phyloP scores from a whole-genome alignment of 2,329 filamentous ascomycete species.

The Epichloe aotearoae region DNA sequence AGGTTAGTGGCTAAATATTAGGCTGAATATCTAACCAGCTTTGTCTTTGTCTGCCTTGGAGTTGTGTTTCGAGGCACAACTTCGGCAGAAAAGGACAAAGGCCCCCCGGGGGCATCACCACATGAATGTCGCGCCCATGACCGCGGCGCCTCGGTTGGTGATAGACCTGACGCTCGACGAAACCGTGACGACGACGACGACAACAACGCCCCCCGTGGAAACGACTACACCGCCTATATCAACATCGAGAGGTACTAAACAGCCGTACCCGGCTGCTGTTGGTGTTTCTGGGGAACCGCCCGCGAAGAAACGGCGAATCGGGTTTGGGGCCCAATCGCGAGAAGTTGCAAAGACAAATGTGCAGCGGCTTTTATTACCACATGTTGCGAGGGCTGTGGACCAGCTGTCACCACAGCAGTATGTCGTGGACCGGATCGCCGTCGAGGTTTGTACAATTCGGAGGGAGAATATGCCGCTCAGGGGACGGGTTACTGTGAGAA shows the following conservation, averaged over 20 bases:
- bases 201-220: background rate
- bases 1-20: background rate
- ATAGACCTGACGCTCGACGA: slow-evolving; percentile 15
- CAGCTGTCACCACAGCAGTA: slow-evolving; percentile 10
- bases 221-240: background rate
- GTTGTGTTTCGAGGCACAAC: slow-evolving; percentile 1
- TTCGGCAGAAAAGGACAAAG: background rate
- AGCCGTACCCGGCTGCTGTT: background rate
- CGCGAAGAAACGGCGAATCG: slow-evolving; percentile 19
- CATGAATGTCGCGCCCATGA: slow-evolving; percentile 17
- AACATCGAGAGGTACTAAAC: background rate
- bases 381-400: slow-evolving; percentile 15
- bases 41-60: background rate
- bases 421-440: slow-evolving; percentile 17
- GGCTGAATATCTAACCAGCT: background rate
- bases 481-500: background rate
- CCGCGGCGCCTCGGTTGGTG: slow-evolving; percentile 13
- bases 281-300: slow-evolving; percentile 13
- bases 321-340: slow-evolving; percentile 6
- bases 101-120: background rate
- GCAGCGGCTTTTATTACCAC: slow-evolving; percentile 19
- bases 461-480: background rate
- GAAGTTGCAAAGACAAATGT: slow-evolving; percentile 14
- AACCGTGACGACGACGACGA: background rate
- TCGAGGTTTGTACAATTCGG: slow-evolving; percentile 13